Base-by-base conservation (phyloP, 805 yeast genomes). In the Phaffomyces opuntiae region DNA sequence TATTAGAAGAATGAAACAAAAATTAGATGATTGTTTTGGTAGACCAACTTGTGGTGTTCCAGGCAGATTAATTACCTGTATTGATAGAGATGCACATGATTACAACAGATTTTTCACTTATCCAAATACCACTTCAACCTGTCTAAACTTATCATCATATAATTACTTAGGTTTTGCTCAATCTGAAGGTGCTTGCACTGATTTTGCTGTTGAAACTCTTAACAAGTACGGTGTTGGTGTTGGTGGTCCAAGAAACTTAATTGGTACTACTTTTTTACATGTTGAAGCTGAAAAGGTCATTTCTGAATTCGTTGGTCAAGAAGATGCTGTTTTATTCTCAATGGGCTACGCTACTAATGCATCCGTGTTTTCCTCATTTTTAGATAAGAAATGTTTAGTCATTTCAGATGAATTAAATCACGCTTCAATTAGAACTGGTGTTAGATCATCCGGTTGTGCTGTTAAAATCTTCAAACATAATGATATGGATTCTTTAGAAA, bases 311-410 rank as follows among this genome's bases (percentile, higher is more conserved):
- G 80, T 91, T 25, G 97, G 96, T 25, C 87, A 88, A 62, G 96
- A 90, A 50, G 95, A 86, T 53, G 77, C 96, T 5, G 69, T 89
- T 60, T 67, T 93, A 26, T 85, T 88, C 54, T 83, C 95, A 37
- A 93, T 88, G 86, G 99, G 99, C 47, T 93, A 88, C 63, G 93
- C 95, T 55, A 93, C 99, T 5, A 93, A 93, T 63, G 96, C 96
- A 17, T 81, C 83, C 56, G 71, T 93, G 45, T 91, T 93, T 62
- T 72, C 88, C 27, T 78, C 95, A 3, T 68, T 93, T 43, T 85
- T 87, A 37, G 95, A 90, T 66, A 77, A 87, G 51, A 84, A 87
- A 61, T 89, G 96, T 60, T 75, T 95, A 46, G 91, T 95, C 42
- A 85, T 93, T 42, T 85, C 96, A 14, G 99, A 93, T 69, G 91